Evolutionary conservation across 192 early-diverging fungal species (phyloP), one percentile per base, ranked within the genome.

Genomic region (Kappamyces sp.): DNA sequence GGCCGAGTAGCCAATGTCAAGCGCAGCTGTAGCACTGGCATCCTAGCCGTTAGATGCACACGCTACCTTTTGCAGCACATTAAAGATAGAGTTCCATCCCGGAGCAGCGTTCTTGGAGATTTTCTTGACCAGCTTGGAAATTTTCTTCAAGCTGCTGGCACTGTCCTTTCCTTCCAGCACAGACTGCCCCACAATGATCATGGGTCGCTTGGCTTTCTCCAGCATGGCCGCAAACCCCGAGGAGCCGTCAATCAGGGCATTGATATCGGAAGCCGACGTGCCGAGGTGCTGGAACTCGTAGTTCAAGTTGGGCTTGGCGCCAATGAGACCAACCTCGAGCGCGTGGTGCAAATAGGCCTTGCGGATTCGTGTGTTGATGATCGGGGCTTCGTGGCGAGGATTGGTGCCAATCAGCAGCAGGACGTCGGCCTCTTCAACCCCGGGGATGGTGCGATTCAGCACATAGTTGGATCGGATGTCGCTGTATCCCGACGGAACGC

Each of bases 331-430:
- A 68, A 94, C 68, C 57, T 91, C 80, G 32, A 88, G 73, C 9
- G 83, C 77, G 58, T 84, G 85, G 73, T 87, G 81, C 47, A 98
- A 75, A 63, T 87, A 98, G 22, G 90, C 84, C 75, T 96, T 96
- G 65, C 94, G 86, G 63, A 98, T 86, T 49, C 96, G 87, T 14
- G 94, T 90, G 77, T 98, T 96, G 54, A 98, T 73, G 68, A 96
- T 89, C 31, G 96, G 75, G 1, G 90, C 96, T 75, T 98, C 96
- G 62, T 91, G 93, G 31, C 92, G 88, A 35, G 96, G 96, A 76
- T 98, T 96, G 32, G 94, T 89, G 32, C 93, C 96, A 22, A 98
- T 70, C 40, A 98, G 71, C 34, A 98, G 78, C 5, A 98, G 74
- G 3, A 79, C 87, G 69, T 98, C 96, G 15, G 96, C 96, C 33